Evolutionary conservation across 768 basidiomycete species (phyloP).

Genomic region (Mycena albidolilacea): DNA sequence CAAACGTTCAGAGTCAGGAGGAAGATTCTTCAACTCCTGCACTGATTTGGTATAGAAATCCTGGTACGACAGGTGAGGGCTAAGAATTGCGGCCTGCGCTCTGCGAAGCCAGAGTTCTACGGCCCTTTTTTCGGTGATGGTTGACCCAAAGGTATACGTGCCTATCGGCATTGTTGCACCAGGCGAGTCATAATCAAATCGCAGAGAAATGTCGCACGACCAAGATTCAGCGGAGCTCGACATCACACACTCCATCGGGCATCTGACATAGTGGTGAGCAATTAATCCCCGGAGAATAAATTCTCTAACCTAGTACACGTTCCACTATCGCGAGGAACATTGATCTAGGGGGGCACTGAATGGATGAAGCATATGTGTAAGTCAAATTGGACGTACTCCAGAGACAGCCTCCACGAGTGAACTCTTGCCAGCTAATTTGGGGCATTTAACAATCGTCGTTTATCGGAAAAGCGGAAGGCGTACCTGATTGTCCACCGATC

Average conservation of each 20-base stretch:
- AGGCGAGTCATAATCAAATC: conserved; percentile 47
- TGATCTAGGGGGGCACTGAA: conserved; percentile 56
- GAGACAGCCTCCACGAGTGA: conserved; percentile 72
- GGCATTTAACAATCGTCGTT: not conserved
- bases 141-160: conserved; percentile 56
- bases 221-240: conserved; percentile 54
- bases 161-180: conserved; percentile 15
- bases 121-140: conserved; percentile 54
- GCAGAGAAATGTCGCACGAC: conserved; percentile 63
- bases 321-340: conserved; percentile 72
- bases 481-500: conserved; percentile 71
- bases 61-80: conserved; percentile 51
- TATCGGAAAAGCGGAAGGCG: conserved; percentile 24
- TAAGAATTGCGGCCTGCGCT: conserved; percentile 72
- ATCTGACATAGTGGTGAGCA: conserved; percentile 48
- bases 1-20: conserved; percentile 31
- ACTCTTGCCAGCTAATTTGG: conserved; percentile 67
- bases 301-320: conserved; percentile 67
- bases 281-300: not conserved
- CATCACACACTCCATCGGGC: conserved; percentile 69
- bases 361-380: not conserved
- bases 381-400: conserved; percentile 54
- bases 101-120: conserved; percentile 71
- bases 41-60: conserved; percentile 47
- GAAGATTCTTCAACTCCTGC: conserved; percentile 40